Conservation (phyloP, 73 alveolate genomes). For the Paramecium biaurelia region DNA sequence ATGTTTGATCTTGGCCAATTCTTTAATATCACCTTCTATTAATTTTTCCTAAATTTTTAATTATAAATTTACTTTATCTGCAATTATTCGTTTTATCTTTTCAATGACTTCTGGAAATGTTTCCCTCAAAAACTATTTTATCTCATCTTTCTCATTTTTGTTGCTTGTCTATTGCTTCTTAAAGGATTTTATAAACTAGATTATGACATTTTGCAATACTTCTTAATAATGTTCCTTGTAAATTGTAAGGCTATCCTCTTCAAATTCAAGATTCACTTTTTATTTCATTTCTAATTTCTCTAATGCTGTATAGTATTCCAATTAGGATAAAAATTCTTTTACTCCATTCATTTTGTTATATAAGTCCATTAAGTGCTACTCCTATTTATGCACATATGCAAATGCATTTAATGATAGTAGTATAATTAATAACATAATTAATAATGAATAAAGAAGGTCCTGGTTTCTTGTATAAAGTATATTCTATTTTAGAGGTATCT, state of each 20-base stretch:
- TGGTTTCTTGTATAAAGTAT: conserved; percentile 37
- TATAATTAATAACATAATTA: conserved; percentile 5
- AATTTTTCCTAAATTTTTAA: conserved; percentile 1
- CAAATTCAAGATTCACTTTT: neutral
- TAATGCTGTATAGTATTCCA: conserved; percentile 35
- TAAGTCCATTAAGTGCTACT: neutral
- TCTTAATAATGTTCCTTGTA: conserved; percentile 37
- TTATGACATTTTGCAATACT: neutral
- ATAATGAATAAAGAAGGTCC: conserved; percentile 43
- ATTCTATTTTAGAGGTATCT: conserved; percentile 14
- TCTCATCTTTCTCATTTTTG: neutral
- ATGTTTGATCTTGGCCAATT: neutral
- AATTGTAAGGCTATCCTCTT: neutral
- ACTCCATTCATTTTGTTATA: neutral
- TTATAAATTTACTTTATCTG: neutral
- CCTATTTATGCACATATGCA: conserved; percentile 16
- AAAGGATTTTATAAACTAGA: neutral
- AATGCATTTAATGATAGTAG: neutral
- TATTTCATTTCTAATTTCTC: neutral
- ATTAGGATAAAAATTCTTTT: neutral
- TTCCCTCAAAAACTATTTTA: neutral
- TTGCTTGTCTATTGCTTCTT: neutral
- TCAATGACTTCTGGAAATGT: conserved; percentile 38
- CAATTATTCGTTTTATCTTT: neutral
- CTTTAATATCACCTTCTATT: conserved; percentile 39